Conservation (phyloP, 2,329 filamentous ascomycete species). For the Scedosporium apiospermum region DNA sequence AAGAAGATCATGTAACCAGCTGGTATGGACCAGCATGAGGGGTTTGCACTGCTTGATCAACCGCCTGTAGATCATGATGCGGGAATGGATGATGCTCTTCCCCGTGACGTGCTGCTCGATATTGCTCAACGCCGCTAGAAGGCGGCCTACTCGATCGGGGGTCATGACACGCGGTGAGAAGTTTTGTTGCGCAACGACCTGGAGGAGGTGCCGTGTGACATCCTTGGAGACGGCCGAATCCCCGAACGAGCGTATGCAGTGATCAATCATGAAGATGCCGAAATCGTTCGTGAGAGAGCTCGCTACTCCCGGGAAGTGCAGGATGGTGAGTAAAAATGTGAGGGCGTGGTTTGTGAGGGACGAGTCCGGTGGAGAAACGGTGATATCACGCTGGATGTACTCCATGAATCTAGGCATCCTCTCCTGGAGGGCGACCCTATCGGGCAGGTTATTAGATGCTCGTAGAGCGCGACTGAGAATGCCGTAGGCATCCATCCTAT, state of each 20-base stretch:
- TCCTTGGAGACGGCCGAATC: conserved; percentile 64
- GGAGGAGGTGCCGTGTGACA: conserved; percentile 68
- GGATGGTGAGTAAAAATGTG: conserved; percentile 65
- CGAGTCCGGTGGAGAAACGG: conserved; percentile 48
- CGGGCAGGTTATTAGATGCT: conserved; percentile 72
- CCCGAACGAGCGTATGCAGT: conserved; percentile 65
- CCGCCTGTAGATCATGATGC: conserved; percentile 69
- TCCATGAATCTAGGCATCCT: conserved; percentile 72
- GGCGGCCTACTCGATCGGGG: conserved; percentile 54
- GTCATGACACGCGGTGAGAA: conserved; percentile 71
- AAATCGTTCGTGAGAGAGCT: conserved; percentile 69
- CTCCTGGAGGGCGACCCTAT: conserved; percentile 58
- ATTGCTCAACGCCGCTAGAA: conserved; percentile 61
- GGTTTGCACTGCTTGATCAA: conserved; percentile 62
- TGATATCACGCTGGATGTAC: conserved; percentile 75
- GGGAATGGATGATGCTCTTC: conserved; percentile 69
- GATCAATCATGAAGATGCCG: conserved; percentile 68
- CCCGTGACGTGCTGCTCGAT: conserved; percentile 68
- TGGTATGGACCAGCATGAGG: conserved; percentile 59
- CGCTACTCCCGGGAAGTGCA: conserved; percentile 64
- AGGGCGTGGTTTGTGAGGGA: conserved; percentile 70
- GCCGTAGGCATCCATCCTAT: conserved; percentile 77
- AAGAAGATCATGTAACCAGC: conserved; percentile 79
- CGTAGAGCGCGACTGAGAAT: conserved; percentile 68
- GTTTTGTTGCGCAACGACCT: conserved; percentile 69